Evolutionary conservation across 2,329 filamentous ascomycete species (phyloP).

Genomic region (Ophiostoma triangulosporum): DNA sequence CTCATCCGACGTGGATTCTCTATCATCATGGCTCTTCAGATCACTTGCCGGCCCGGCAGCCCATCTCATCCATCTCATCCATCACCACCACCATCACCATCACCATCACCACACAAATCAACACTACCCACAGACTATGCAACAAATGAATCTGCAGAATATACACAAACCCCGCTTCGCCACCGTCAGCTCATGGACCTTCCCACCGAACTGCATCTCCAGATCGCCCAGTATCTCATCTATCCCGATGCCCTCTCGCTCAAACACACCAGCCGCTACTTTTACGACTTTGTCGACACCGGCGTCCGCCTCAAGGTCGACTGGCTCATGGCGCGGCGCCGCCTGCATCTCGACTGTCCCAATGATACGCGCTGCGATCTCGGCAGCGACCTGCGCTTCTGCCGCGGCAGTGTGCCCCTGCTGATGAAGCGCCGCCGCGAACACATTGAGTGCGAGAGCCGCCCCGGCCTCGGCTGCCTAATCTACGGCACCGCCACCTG

Average conservation of each 20-base stretch:
- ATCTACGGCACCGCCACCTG: conserved; percentile 38
- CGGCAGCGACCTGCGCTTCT: conserved; percentile 46
- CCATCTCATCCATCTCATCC: too few relatives aligned
- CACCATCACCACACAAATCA: too few relatives aligned
- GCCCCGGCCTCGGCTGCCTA: conserved; percentile 41
- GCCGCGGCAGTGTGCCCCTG: conserved; percentile 41
- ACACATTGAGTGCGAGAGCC: conserved; percentile 47
- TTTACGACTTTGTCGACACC: conserved; percentile 52
- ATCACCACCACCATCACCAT: too few relatives aligned
- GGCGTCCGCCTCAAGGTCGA: conserved; percentile 51
- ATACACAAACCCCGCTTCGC: not conserved
- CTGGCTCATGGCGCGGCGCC: conserved; percentile 53
- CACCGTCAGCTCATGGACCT: conserved; percentile 25
- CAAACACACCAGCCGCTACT: conserved; percentile 51
- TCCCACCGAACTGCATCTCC: conserved; percentile 53
- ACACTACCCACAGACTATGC: too few relatives aligned
- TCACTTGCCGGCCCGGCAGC: too few relatives aligned
- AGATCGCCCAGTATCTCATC: conserved; percentile 44
- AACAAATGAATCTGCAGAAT: too few relatives aligned
- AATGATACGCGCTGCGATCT: conserved; percentile 43
- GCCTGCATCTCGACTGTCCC: conserved; percentile 51
- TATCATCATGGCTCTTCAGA: too few relatives aligned
- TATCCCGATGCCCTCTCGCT: conserved; percentile 60
- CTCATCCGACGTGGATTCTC: too few relatives aligned
- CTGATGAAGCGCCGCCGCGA: conserved; percentile 46